Evolutionary conservation across 2,329 filamentous ascomycete species (phyloP).

Genomic region (Teratosphaeria viscida): DNA sequence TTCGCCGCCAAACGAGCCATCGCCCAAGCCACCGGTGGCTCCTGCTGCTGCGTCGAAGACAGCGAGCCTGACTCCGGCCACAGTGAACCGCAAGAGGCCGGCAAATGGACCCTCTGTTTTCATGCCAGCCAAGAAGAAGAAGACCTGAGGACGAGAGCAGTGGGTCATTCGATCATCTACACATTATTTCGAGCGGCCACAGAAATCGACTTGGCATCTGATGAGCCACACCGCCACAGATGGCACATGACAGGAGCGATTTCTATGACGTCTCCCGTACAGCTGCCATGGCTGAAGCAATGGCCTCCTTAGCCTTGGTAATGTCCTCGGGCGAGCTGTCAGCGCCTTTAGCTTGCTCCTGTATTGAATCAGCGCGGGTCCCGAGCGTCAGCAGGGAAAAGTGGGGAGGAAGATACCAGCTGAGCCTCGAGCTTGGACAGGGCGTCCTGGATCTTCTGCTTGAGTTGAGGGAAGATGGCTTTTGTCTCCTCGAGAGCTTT

Average conservation of each 20-base stretch:
- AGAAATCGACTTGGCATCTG: background rate
- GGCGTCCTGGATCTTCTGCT: conserved; percentile 59
- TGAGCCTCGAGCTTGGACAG: conserved; percentile 64
- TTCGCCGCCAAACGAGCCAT: conserved; percentile 1
- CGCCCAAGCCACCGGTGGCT: background rate
- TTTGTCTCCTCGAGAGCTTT: conserved; percentile 80
- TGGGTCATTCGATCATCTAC: background rate
- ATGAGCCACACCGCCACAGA: background rate
- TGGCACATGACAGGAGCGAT: background rate
- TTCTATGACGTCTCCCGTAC: conserved; percentile 26
- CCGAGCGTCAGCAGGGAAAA: background rate
- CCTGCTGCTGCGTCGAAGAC: background rate
- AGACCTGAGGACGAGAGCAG: conserved; percentile 2
- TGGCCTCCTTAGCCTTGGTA: conserved; percentile 35
- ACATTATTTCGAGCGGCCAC: background rate
- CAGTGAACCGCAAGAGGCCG: conserved; percentile 12
- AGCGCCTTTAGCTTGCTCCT: conserved; percentile 34
- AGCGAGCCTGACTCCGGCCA: conserved; percentile 8
- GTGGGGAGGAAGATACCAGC: conserved; percentile 43
- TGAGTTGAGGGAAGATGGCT: conserved; percentile 65
- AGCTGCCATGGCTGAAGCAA: conserved; percentile 30
- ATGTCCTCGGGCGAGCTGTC: conserved; percentile 33
- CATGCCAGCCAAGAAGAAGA: conserved; percentile 13
- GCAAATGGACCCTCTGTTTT: conserved; percentile 9
- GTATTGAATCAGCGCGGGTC: background rate